Evolutionary conservation across 2,329 filamentous ascomycete species (phyloP), one percentile per base, ranked within the genome.

Genomic region (Aspergillus sp.): DNA sequence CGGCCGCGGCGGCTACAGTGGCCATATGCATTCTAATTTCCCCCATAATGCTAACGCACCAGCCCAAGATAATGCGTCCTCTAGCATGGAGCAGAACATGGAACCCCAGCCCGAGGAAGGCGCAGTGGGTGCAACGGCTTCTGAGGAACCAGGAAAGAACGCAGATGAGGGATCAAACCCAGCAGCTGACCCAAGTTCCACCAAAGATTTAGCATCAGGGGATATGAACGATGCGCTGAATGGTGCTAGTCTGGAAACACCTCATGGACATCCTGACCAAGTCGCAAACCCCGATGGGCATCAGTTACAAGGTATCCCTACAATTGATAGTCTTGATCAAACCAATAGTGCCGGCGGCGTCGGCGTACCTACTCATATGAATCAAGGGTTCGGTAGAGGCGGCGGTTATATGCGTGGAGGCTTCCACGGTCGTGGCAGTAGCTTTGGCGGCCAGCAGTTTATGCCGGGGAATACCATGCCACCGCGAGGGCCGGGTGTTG

Each of bases 401-500:
- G 71, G 57, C 39, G 60, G 72, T 31, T 77, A 73, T 43, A 74
- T 77, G 66, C 78, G 79, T 57, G 81, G 82, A 57, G 77, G 77
- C 33, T 80, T 78, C 60, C 67, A 74, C 55, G 57, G 55, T 33
- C 75, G 77, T 39, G 78, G 77, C 37, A 68, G 70, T 37, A 67
- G 65, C 6, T 71, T 67, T 55, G 65, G 66, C 60, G 67, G 70
- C 48, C 64, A 66, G 50, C 62, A 67, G 15, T 66, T 66, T 35
- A 66, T 68, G 64, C 61, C 71, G 48, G 71, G 70, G 5, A 50
- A 59, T 46, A 67, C 62, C 45, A 60, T 66, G 62, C 73, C 75
- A 56, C 73, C 79, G 6, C 74, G 75, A 52, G 81, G 80, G 4
- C 76, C 91, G 82, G 84, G 83, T 39, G 83, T 86, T 52, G 79